These are phyloP conservation scores for Ulmus americana DNA, from an alignment of 331 rosid species.

Conservation along the genomic window DNA sequence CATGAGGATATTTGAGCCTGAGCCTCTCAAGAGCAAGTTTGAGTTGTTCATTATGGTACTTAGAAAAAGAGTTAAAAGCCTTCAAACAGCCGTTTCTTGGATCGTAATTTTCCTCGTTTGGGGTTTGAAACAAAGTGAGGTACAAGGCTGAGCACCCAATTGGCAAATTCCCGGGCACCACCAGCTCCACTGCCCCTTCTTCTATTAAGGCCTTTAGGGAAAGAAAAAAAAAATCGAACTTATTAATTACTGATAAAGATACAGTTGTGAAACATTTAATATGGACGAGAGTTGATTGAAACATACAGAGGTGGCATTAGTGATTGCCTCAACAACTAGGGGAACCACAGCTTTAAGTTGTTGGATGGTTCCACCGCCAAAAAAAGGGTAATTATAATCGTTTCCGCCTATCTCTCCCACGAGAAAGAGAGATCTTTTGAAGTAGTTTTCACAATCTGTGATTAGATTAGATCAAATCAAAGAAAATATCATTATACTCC, in stretches of 20 bases:
- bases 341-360: slow-evolving; percentile 44
- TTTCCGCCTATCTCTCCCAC: slow-evolving; percentile 83
- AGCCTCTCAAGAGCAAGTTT: slow-evolving; percentile 32
- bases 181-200: slow-evolving; percentile 56
- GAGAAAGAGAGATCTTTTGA: slow-evolving; percentile 53
- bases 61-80: slow-evolving; percentile 41
- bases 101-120: slow-evolving; percentile 39
- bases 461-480: not conserved
- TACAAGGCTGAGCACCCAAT: slow-evolving; percentile 55
- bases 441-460: slow-evolving; percentile 30
- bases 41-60: slow-evolving; percentile 48
- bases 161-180: slow-evolving; percentile 78
- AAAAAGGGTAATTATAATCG: slow-evolving; percentile 53
- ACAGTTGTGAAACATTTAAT: not conserved
- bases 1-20: slow-evolving; percentile 38
- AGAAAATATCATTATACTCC: too few species aligned
- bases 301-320: slow-evolving; percentile 42
- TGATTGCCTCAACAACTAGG: slow-evolving; percentile 41
- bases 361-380: slow-evolving; percentile 30
- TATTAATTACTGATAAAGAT: not conserved
- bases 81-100: slow-evolving; percentile 51
- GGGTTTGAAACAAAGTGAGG: slow-evolving; percentile 39
- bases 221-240: not conserved
- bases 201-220: slow-evolving; percentile 57
- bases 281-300: not conserved